These are phyloP conservation scores for Macadamia tetraphylla DNA, from an alignment of 164 flowering plant species.

Conservation along the genomic window DNA sequence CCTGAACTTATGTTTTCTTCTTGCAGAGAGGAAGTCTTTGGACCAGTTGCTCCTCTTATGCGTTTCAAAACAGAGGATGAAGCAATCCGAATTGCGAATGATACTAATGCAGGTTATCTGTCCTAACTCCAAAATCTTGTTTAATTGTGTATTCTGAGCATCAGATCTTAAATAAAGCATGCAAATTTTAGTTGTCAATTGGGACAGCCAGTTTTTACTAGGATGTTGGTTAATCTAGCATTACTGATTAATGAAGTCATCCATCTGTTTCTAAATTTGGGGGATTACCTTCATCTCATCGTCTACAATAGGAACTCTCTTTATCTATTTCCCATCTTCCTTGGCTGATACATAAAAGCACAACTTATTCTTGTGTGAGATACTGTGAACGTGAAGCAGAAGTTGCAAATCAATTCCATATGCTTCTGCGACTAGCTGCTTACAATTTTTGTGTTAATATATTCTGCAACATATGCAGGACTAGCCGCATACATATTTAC, in stretches of 20 bases:
- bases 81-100: constrained; percentile 80
- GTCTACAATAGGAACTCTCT: too few species aligned
- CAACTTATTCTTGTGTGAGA: too few species aligned
- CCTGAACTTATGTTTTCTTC: neutral
- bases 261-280: too few species aligned
- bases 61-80: constrained; percentile 90
- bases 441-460: too few species aligned
- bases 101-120: constrained; percentile 79
- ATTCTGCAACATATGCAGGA: constrained; percentile 36
- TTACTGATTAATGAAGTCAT: neutral
- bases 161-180: neutral
- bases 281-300: too few species aligned
- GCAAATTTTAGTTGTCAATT: neutral
- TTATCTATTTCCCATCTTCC: too few species aligned
- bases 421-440: neutral
- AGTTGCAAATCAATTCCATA: neutral
- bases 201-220: too few species aligned
- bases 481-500: constrained; percentile 90
- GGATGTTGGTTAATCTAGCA: too few species aligned
- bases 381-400: neutral
- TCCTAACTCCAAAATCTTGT: neutral
- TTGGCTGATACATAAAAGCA: too few species aligned
- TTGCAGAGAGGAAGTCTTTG: constrained; percentile 87
- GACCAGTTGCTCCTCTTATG: constrained; percentile 91
- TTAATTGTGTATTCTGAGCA: neutral